These are phyloP conservation scores for Thalia dealbata DNA, from an alignment of 176 grass and related monocot species.

Conservation along the genomic window DNA sequence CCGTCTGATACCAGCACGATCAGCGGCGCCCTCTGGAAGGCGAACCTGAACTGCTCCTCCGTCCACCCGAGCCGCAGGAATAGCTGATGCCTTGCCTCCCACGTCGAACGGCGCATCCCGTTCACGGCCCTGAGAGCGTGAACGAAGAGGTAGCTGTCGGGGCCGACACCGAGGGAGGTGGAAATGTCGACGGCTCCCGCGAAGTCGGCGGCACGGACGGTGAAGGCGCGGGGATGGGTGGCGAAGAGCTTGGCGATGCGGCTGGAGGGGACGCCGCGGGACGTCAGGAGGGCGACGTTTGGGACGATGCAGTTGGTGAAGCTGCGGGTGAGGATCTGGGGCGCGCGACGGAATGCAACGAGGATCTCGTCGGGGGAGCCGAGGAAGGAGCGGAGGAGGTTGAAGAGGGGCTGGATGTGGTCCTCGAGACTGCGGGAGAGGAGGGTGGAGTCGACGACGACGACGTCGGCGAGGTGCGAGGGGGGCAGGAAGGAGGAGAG, in stretches of 20 bases:
- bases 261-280: neutral
- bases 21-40: conserved; percentile 1
- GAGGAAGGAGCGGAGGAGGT: conserved; percentile 7
- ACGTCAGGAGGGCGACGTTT: conserved; percentile 4
- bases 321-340: neutral
- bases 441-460: neutral
- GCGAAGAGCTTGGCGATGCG: neutral
- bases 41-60: neutral
- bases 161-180: neutral
- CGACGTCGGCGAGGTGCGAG: neutral
- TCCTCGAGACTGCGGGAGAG: neutral
- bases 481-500: conserved; percentile 9
- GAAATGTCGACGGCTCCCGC: neutral
- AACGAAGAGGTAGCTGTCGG: neutral
- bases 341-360: neutral
- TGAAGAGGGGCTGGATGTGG: conserved; percentile 2
- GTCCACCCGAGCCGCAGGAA: conserved; percentile 1
- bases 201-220: neutral
- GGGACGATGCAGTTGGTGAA: neutral
- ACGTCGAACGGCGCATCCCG: neutral
- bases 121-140: neutral
- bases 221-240: neutral
- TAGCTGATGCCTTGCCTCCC: neutral
- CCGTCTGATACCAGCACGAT: neutral
- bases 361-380: neutral